Conservation (phyloP, 2,329 filamentous ascomycete species). For the Niveomyces coronatus region DNA sequence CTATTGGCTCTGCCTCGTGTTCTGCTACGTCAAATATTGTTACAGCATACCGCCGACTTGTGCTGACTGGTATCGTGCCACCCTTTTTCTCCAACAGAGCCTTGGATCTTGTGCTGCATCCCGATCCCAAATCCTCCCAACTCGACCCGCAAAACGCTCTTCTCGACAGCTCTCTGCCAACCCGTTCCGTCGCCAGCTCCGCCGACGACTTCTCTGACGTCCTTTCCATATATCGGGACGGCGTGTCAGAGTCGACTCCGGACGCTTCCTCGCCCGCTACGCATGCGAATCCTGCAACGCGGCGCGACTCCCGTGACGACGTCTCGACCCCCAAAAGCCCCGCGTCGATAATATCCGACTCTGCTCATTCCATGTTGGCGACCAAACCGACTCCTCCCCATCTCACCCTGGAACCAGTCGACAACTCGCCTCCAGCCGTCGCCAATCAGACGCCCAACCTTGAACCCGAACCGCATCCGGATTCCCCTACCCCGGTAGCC, state of each 20-base stretch:
- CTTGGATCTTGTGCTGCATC: conserved; percentile 10
- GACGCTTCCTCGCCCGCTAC: conserved; percentile 19
- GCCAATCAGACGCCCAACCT: conserved; percentile 17
- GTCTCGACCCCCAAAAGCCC: conserved; percentile 24
- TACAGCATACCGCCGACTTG: no score
- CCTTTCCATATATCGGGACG: conserved; percentile 33
- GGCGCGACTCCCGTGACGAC: conserved; percentile 19
- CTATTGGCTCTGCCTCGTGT: background rate
- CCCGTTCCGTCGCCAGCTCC: background rate
- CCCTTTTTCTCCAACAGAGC: conserved; percentile 17
- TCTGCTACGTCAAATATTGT: no score
- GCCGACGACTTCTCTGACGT: conserved; percentile 25
- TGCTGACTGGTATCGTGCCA: conserved; percentile 21
- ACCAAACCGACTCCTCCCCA: conserved; percentile 43
- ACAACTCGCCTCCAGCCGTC: conserved; percentile 16
- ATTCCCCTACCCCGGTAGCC: conserved; percentile 19
- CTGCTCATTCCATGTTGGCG: conserved; percentile 31
- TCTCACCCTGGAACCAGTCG: conserved; percentile 37
- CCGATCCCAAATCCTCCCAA: conserved; percentile 6
- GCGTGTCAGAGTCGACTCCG: conserved; percentile 17
- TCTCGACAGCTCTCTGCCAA: conserved; percentile 15
- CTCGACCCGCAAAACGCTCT: conserved; percentile 27
- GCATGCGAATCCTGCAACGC: conserved; percentile 11
- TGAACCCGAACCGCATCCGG: conserved; percentile 16
- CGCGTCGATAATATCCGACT: background rate